phyloP scores from a whole-genome alignment of 1,284 basidiomycete species.

The Hypsizygus ulmarius region DNA sequence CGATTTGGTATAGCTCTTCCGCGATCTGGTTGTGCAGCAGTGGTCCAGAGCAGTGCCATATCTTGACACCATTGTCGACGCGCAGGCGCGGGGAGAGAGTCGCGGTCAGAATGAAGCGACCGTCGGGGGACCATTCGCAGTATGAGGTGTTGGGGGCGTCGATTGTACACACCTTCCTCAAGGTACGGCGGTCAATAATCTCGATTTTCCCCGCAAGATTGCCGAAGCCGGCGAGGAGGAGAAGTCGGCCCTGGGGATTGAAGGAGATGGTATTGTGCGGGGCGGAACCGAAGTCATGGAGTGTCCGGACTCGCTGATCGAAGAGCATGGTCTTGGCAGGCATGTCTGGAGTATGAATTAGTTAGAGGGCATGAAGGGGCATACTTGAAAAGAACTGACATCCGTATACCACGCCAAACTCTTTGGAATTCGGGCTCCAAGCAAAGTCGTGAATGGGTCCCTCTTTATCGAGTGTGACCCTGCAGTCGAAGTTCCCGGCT shows the following conservation, averaged over 20 bases:
- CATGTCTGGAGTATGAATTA: slow-evolving; percentile 62
- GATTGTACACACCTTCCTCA: slow-evolving; percentile 83
- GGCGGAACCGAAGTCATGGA: slow-evolving; percentile 89
- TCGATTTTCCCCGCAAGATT: slow-evolving; percentile 95
- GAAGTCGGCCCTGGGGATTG: slow-evolving; percentile 90
- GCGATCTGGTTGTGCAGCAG: slow-evolving; percentile 76
- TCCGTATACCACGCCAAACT: slow-evolving; percentile 95
- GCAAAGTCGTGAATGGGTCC: slow-evolving; percentile 96
- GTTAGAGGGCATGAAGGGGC: slow-evolving; percentile 3
- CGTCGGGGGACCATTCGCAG: slow-evolving; percentile 96
- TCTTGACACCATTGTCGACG: slow-evolving; percentile 95
- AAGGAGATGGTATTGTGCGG: slow-evolving; percentile 93
- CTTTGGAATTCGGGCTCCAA: slow-evolving; percentile 97
- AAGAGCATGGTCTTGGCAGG: slow-evolving; percentile 92
- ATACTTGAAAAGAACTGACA: slow-evolving; percentile 54
- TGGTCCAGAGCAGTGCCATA: slow-evolving; percentile 91
- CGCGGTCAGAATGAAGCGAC: slow-evolving; percentile 90
- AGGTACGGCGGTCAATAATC: slow-evolving; percentile 85
- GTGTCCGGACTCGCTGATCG: slow-evolving; percentile 83
- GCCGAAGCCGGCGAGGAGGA: slow-evolving; percentile 92
- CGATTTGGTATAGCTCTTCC: slow-evolving; percentile 87
- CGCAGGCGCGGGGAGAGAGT: slow-evolving; percentile 91
- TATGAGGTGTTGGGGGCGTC: slow-evolving; percentile 91
- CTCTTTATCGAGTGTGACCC: slow-evolving; percentile 92
- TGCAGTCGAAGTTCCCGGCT: slow-evolving; percentile 95